Percentiles rank a stretch among this genome's conserved stretches.
Conservation (phyloP, 1,284 basidiomycete species). For the Trametes polyzona region DNA sequence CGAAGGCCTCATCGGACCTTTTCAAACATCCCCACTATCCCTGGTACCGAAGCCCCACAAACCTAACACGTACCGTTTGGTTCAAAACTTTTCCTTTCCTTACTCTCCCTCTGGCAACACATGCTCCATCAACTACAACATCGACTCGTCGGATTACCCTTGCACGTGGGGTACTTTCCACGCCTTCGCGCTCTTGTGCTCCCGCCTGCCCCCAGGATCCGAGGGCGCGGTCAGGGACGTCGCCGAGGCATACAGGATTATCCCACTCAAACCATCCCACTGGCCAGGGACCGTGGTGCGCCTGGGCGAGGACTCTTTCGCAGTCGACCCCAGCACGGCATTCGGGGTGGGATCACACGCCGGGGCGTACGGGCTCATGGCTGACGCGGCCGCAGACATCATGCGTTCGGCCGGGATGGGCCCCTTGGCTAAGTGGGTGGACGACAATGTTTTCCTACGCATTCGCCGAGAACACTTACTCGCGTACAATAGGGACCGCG, state of each 20-base stretch:
- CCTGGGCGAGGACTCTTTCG: slow-evolving; percentile 26
- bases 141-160: slow-evolving; percentile 38
- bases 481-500: too few relatives aligned
- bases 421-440: too few relatives aligned
- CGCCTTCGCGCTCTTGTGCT: slow-evolving; percentile 31
- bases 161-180: slow-evolving; percentile 47
- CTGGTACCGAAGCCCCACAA: slow-evolving; percentile 33
- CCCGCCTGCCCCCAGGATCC: slow-evolving; percentile 37
- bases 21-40: slow-evolving; percentile 42
- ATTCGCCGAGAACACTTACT: too few relatives aligned
- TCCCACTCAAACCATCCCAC: slow-evolving; percentile 40
- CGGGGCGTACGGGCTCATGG: too few relatives aligned
- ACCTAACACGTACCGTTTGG: slow-evolving; percentile 23
- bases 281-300: slow-evolving; percentile 38
- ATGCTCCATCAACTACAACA: slow-evolving; percentile 41
- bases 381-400: too few relatives aligned
- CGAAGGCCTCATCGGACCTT: slow-evolving; percentile 32
- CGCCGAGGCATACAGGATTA: slow-evolving; percentile 34
- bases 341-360: too few relatives aligned
- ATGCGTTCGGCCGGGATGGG: too few relatives aligned
- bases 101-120: slow-evolving; percentile 6
- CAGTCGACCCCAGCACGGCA: too few relatives aligned
- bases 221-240: slow-evolving; percentile 41
- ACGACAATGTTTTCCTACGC: too few relatives aligned
- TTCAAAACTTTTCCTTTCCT: slow-evolving; percentile 47